Percentiles rank a stretch among this genome's conserved stretches.
Conservation (phyloP, 1,284 basidiomycete species). For the Athelia psychrophila region DNA sequence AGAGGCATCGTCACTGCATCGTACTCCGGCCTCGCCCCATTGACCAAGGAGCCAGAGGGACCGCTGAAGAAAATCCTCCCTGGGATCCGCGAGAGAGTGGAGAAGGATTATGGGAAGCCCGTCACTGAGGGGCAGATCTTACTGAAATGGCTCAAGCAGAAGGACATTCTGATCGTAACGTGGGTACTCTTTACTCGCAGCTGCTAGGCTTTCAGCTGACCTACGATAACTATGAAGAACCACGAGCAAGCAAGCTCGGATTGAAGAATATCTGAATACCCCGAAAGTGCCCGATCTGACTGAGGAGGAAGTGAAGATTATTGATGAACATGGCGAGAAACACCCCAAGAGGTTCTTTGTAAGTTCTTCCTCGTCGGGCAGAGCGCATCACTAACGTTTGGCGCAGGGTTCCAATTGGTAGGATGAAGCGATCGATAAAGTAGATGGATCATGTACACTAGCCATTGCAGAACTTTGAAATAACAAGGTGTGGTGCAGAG, state of each 20-base stretch:
- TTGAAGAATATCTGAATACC: no score
- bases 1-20: conserved; percentile 66
- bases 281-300: no score
- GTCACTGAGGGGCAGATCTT: conserved; percentile 56
- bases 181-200: conserved; percentile 34
- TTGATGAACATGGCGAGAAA: no score
- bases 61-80: conserved; percentile 51
- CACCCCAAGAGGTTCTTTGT: conserved; percentile 19
- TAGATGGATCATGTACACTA: no score
- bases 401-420: background rate
- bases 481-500: no score
- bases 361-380: conserved; percentile 7
- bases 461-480: no score
- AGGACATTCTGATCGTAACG: conserved; percentile 67
- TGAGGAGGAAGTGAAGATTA: no score
- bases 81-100: conserved; percentile 45
- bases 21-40: conserved; percentile 62
- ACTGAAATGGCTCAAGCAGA: conserved; percentile 58
- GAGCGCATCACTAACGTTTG: background rate
- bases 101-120: conserved; percentile 37
- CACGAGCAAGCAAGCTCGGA: no score
- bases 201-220: no score
- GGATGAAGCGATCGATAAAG: no score
- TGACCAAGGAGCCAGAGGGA: conserved; percentile 54
- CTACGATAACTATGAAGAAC: no score